Evolutionary conservation across 345 rosid genomes (phyloP), one percentile per base, ranked within the genome.

Genomic region (Ceriops decandra): DNA sequence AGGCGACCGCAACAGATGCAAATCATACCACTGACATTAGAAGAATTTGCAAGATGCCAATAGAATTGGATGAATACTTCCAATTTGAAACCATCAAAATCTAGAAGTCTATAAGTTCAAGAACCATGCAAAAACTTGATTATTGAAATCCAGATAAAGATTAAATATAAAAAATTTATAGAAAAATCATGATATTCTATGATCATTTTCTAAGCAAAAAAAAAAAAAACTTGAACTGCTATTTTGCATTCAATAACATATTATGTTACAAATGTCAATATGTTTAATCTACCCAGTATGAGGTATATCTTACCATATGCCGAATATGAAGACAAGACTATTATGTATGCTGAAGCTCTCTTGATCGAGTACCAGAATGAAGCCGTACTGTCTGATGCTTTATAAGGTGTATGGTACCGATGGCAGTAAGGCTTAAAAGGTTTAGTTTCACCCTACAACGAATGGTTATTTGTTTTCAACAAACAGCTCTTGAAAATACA

Each of bases 301-400:
- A 21, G 51, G 21, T n/a, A 36, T 6, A 19, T 7, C 68, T 67
- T 86, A 85, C 97, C 97, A 57, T 91, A 89, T 60, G 92, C 92
- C 17, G 98, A 93, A 75, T 93, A 93, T 30, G 97, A 91, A 69
- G 97, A 74, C 70, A 91, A 59, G 66, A 93, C 91, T 32, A 93
- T 88, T 52, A 93, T 84, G 71, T 93, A 72, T 0, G 97, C 96
- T 0, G 98, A 76, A 69, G 90, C 98, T 78, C 97, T 88, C 89
- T 93, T 93, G 69, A 93, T 91, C 0, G 98, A 91, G 83, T 91
- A 93, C 98, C 98, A 93, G 46, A 88, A 81, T 27, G 97, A 95
- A 27, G 87, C 66, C 6, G 89, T 85, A 58, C 97, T 93, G 13
- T 73, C 75, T 21, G 98, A 89, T 76, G 89, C 84, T 63, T 54